A percentile compares a stretch with the other conserved stretches of the same genome.
phyloP scores from a whole-genome alignment of 179 eudicot species.

The Camellia oleifera region DNA sequence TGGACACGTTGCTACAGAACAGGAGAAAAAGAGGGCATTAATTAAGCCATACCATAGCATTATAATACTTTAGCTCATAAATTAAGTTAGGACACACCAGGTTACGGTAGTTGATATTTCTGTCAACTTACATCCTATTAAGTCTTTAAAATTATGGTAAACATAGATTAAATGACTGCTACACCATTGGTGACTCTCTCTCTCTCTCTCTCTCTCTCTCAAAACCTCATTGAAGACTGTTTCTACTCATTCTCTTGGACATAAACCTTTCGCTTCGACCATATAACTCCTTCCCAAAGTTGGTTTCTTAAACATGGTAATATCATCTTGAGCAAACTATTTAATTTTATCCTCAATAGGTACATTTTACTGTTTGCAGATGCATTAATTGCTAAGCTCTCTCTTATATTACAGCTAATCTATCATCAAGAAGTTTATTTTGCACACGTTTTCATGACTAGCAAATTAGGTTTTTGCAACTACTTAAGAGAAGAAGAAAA shows the following conservation, averaged over 20 bases:
- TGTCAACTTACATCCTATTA: too few species aligned
- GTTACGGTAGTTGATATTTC: too few species aligned
- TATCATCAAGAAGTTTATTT: too few species aligned
- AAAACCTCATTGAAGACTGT: neutral
- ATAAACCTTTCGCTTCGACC: neutral
- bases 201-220: neutral
- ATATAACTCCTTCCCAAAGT: neutral
- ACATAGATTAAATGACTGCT: neutral
- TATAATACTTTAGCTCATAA: too few species aligned
- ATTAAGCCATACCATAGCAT: too few species aligned
- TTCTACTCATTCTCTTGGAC: neutral
- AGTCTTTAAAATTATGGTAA: too few species aligned
- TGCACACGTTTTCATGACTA: neutral
- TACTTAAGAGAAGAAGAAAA: neutral
- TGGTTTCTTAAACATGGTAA: neutral
- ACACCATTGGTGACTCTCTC: neutral
- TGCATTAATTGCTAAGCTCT: neutral
- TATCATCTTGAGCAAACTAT: neutral
- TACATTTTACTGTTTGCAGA: neutral
- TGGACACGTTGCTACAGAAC: conserved; percentile 46
- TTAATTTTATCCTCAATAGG: neutral
- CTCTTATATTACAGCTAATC: neutral
- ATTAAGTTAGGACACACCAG: too few species aligned
- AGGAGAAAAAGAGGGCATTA: too few species aligned
- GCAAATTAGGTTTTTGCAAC: neutral